Conservation (phyloP, 371 early-diverging fungal genomes). For the Rhizomucor miehei region DNA sequence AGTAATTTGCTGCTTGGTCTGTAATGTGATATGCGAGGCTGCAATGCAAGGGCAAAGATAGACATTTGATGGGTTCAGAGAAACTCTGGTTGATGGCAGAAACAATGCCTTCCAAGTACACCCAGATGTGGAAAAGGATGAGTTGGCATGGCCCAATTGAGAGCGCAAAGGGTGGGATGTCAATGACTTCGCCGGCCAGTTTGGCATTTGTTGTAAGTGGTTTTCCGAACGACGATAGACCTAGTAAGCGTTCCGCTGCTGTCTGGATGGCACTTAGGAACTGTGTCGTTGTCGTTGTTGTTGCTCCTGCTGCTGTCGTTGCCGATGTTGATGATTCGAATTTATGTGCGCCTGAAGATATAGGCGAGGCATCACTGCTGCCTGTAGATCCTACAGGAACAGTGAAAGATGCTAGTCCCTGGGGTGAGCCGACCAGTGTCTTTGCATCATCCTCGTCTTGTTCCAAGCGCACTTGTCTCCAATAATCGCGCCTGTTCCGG, state of each 20-base stretch:
- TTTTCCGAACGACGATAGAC: conserved; percentile 22
- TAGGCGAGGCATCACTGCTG: no score
- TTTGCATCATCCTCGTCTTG: neutral
- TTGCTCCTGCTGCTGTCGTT: neutral
- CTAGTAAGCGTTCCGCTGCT: conserved; percentile 20
- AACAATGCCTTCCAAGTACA: conserved; percentile 26
- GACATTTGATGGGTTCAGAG: conserved; percentile 28
- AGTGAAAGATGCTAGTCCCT: neutral
- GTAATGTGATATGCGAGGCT: conserved; percentile 23
- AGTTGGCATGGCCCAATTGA: conserved; percentile 32
- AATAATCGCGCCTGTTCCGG: no score
- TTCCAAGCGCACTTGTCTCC: neutral
- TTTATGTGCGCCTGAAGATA: no score
- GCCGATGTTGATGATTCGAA: neutral
- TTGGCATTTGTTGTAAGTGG: conserved; percentile 21
- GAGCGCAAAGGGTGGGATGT: conserved; percentile 37
- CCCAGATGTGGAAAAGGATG: conserved; percentile 31
- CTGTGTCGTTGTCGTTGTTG: neutral
- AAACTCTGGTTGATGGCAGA: conserved; percentile 35
- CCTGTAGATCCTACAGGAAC: no score
- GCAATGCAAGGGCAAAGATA: conserved; percentile 30
- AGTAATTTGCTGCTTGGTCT: conserved; percentile 14
- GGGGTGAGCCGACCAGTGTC: conserved; percentile 4
- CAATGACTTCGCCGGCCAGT: conserved; percentile 27
- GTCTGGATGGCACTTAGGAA: conserved; percentile 22